Evolutionary conservation across 1,284 basidiomycete genomes (phyloP).

Genomic region (Acaromyces ingoldii): DNA sequence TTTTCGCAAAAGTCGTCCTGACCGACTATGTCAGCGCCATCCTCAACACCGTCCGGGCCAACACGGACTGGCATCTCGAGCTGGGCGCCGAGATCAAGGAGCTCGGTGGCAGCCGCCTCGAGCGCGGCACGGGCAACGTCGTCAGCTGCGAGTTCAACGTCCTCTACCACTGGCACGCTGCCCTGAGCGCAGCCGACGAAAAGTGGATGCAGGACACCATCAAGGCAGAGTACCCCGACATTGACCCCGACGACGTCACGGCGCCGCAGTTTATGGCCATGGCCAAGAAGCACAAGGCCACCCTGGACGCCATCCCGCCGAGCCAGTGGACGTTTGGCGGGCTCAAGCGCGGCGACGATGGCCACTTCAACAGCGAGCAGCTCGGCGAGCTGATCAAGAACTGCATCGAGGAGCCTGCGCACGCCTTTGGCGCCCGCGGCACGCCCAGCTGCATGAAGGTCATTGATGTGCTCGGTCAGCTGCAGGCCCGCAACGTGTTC

Average conservation of each 20-base stretch:
- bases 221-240: conserved; percentile 17
- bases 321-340: conserved; percentile 61
- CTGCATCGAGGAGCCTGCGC: conserved; percentile 62
- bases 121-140: conserved; percentile 31
- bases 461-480: conserved; percentile 76
- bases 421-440: conserved; percentile 70
- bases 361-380: conserved; percentile 65
- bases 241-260: conserved; percentile 55
- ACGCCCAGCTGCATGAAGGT: conserved; percentile 69
- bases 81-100: conserved; percentile 23
- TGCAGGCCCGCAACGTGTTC: conserved; percentile 67
- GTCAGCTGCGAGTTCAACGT: conserved; percentile 27
- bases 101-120: conserved; percentile 18
- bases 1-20: conserved; percentile 12
- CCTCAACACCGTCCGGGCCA: conserved; percentile 28
- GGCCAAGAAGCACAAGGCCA: conserved; percentile 23
- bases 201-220: conserved; percentile 35
- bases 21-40: conserved; percentile 37
- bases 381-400: conserved; percentile 56
- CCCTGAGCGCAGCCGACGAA: conserved; percentile 27
- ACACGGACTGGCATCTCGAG: conserved; percentile 31
- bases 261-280: conserved; percentile 61
- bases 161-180: conserved; percentile 32
- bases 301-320: conserved; percentile 29
- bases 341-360: conserved; percentile 61